These are phyloP conservation scores for Amoebophrya sp. DNA, from an alignment of 169 alveolate species.

Conservation along the genomic window DNA sequence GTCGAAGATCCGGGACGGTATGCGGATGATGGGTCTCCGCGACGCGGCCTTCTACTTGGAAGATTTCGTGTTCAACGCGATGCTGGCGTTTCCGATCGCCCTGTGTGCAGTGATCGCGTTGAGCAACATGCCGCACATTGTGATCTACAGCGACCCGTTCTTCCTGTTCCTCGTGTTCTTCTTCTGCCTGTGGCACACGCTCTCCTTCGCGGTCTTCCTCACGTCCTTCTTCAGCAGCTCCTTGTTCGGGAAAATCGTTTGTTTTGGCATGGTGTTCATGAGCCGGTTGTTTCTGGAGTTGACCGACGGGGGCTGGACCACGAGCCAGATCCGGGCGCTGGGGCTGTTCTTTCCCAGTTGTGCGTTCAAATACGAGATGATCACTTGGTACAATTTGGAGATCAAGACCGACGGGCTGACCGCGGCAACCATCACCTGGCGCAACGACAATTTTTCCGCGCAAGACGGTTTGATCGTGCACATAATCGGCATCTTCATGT, in stretches of 20 bases:
- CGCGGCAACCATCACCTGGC: neutral
- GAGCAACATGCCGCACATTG: neutral
- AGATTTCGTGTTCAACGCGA: neutral
- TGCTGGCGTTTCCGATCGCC: neutral
- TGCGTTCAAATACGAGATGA: neutral
- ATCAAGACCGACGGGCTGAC: neutral
- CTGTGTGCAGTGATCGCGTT: neutral
- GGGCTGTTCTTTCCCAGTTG: neutral
- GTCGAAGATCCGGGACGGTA: neutral
- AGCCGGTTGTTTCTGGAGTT: neutral
- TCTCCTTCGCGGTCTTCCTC: neutral
- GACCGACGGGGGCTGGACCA: neutral
- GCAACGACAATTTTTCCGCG: neutral
- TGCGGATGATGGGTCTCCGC: neutral
- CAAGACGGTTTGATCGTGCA: neutral
- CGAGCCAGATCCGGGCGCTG: neutral
- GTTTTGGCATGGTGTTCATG: neutral
- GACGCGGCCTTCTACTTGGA: neutral
- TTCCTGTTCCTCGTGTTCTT: neutral
- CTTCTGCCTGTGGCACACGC: neutral
- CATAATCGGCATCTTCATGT: neutral
- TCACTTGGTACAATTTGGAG: neutral
- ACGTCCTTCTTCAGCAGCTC: neutral
- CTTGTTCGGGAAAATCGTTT: neutral
- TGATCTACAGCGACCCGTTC: neutral